Percentiles rank a stretch among this genome's conserved stretches.
Evolutionary conservation across 441 rosid genomes (phyloP).

Genomic region (Gossypium lobatum): DNA sequence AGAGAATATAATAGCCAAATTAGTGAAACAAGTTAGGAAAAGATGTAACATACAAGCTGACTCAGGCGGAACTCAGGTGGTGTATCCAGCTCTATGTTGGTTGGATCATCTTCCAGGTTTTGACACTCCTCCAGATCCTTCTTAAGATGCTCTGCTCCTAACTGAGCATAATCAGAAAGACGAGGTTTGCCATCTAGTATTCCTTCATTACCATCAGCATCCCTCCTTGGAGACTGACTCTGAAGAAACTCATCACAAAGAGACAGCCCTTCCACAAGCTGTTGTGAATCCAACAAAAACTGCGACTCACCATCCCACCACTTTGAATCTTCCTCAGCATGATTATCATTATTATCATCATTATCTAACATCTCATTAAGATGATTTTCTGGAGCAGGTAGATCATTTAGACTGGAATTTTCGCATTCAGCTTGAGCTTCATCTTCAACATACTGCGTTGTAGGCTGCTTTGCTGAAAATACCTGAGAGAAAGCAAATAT

Average conservation of each 20-base stretch:
- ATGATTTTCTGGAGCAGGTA: slow-evolving; percentile 22
- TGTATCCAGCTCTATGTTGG: slow-evolving; percentile 77
- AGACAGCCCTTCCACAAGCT: slow-evolving; percentile 84
- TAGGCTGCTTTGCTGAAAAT: slow-evolving; percentile 18
- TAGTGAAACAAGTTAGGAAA: neutral
- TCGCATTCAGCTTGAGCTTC: slow-evolving; percentile 32
- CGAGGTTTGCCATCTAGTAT: slow-evolving; percentile 29
- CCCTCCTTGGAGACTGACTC: slow-evolving; percentile 67
- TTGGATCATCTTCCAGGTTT: slow-evolving; percentile 57
- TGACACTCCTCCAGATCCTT: slow-evolving; percentile 88
- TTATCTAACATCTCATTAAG: slow-evolving; percentile 25
- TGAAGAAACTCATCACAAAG: slow-evolving; percentile 75
- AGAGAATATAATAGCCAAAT: neutral
- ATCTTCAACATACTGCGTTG: slow-evolving; percentile 22
- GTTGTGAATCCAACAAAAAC: slow-evolving; percentile 66
- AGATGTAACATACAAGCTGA: slow-evolving; percentile 62
- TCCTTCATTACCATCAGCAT: slow-evolving; percentile 36
- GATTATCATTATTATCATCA: slow-evolving; percentile 13
- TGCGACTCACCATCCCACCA: slow-evolving; percentile 86
- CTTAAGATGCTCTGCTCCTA: slow-evolving; percentile 74
- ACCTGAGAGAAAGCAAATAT: slow-evolving; percentile 5
- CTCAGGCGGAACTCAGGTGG: slow-evolving; percentile 91
- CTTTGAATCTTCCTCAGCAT: slow-evolving; percentile 51
- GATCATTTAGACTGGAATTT: slow-evolving; percentile 17
- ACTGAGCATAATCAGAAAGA: slow-evolving; percentile 62